Base-by-base conservation (phyloP, 2,329 filamentous ascomycete genomes). In the Pseudogymnoascus sp. region DNA sequence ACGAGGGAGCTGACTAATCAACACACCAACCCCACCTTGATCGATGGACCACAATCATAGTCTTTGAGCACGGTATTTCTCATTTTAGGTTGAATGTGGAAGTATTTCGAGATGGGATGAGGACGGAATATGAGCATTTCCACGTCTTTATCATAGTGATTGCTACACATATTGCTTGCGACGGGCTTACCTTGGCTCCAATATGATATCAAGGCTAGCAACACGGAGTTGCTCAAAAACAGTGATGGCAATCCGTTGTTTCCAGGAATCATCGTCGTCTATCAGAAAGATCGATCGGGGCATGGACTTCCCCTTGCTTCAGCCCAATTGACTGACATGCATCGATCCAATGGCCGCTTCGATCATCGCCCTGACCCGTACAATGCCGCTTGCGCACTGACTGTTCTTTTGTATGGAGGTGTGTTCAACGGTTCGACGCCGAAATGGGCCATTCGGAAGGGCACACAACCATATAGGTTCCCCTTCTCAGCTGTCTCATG, bases 291-390 rank as follows among this genome's bases (percentile, higher is more conserved):
- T 55, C 49, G 49, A 55, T 55, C 49, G 49, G 29, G 5, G 29
- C 26, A 55, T 33, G 19, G 26, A 33, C 29, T 55, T 55, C 49
- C 33, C 49, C 49, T 55, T 55, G 49, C 49, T 55, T 55, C 49
- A 55, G 11, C 49, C 49, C n/a, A n/a, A 55, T 19, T 14, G 10
- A 33, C 29, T 33, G n/a, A 33, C 26, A 6, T 55, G 49, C 49
- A 33, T 55, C 29, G n/a, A 29, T 8, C 49, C 26, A 55, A 55
- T 55, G 6, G 29, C 29, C 26, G 23, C 29, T 16, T 55, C 49
- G n/a, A 33, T 33, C 5, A 6, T n/a, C 29, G 6, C 26, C 49
- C 10, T 55, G 21, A 55, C 6, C 16, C 29, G n/a, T 33, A 33
- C 49, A 55, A 33, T 55, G 45, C 45, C 45, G 26, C 26, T 7